phyloP scores from a whole-genome alignment of 2,329 filamentous ascomycete species.

The Eutypa lata region DNA sequence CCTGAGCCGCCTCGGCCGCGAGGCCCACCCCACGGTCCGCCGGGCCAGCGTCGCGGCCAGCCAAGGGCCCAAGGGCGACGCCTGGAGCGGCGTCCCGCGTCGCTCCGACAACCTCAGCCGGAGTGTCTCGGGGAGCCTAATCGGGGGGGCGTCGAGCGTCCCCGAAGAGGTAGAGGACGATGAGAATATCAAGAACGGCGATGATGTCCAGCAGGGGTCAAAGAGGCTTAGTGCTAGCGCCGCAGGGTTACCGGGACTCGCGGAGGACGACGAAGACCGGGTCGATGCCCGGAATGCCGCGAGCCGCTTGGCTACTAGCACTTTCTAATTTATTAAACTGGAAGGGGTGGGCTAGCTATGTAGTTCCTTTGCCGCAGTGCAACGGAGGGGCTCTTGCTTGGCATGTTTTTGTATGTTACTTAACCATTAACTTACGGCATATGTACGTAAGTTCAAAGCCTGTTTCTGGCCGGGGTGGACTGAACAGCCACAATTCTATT shows the following conservation, averaged over 20 bases:
- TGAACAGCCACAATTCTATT: no score
- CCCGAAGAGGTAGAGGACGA: slow-evolving; percentile 47
- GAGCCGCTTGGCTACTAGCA: slow-evolving; percentile 88
- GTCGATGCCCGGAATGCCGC: slow-evolving; percentile 95
- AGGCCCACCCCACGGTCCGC: slow-evolving; percentile 74
- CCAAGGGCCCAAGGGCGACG: slow-evolving; percentile 95
- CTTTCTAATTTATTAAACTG: slow-evolving; percentile 73
- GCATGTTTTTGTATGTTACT: no score
- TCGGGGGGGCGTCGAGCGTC: slow-evolving; percentile 58
- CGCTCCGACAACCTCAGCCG: slow-evolving; percentile 74
- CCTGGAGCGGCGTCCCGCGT: slow-evolving; percentile 92
- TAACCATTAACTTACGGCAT: no score
- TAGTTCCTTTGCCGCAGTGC: no score
- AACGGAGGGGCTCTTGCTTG: no score
- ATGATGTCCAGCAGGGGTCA: slow-evolving; percentile 33
- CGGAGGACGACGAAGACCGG: slow-evolving; percentile 86
- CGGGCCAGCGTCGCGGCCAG: slow-evolving; percentile 77
- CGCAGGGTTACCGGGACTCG: slow-evolving; percentile 54
- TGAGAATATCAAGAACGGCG: slow-evolving; percentile 46
- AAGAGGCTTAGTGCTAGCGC: slow-evolving; percentile 35
- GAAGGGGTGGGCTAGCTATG: background rate
- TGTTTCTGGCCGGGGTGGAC: no score
- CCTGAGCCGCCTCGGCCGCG: slow-evolving; percentile 82
- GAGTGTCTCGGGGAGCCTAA: slow-evolving; percentile 73
- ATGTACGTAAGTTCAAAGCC: no score